Evolutionary conservation across 1,284 basidiomycete species (phyloP).

Genomic region (Apiotrichum porosum): DNA sequence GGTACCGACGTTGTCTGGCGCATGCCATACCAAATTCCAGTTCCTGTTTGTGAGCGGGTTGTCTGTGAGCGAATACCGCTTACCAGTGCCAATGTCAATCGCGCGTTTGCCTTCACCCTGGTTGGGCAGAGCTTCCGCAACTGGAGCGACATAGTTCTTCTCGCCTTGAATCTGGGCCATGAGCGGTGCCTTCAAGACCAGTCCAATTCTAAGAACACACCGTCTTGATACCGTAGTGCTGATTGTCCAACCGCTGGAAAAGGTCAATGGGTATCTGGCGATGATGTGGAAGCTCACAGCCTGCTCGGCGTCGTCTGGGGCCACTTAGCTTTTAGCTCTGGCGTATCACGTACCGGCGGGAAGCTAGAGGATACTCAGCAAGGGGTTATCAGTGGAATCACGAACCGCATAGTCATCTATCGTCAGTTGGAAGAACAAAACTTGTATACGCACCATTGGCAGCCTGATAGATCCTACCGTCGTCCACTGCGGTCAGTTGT

Average conservation of each 20-base stretch:
- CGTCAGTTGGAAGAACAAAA: too few species aligned
- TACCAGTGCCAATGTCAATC: slow-evolving; percentile 16
- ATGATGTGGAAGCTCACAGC: neutral
- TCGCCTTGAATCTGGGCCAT: slow-evolving; percentile 5
- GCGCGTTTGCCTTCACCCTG: slow-evolving; percentile 1
- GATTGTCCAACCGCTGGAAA: slow-evolving; percentile 13
- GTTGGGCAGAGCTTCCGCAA: slow-evolving; percentile 4
- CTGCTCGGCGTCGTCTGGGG: slow-evolving; percentile 2
- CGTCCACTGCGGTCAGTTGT: slow-evolving; percentile 5
- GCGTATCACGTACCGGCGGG: slow-evolving; percentile 11
- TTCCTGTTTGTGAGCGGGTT: slow-evolving; percentile 1
- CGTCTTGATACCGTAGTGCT: slow-evolving; percentile 15
- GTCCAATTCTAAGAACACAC: too few species aligned
- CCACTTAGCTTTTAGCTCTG: too few species aligned
- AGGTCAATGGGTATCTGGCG: neutral
- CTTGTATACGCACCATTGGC: slow-evolving; percentile 10
- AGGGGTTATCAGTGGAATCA: neutral
- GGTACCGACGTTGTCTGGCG: neutral
- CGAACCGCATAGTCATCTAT: neutral
- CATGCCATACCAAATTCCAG: slow-evolving; percentile 6
- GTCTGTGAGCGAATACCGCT: neutral
- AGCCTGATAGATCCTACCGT: slow-evolving; percentile 12
- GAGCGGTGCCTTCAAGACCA: neutral
- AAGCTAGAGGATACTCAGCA: neutral
- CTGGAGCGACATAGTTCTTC: slow-evolving; percentile 13